A percentile compares a stretch with the other conserved stretches of the same genome.
These are phyloP conservation scores for Fusarium phyllophilum DNA, from an alignment of 2,329 filamentous ascomycete species.

Conservation along the genomic window DNA sequence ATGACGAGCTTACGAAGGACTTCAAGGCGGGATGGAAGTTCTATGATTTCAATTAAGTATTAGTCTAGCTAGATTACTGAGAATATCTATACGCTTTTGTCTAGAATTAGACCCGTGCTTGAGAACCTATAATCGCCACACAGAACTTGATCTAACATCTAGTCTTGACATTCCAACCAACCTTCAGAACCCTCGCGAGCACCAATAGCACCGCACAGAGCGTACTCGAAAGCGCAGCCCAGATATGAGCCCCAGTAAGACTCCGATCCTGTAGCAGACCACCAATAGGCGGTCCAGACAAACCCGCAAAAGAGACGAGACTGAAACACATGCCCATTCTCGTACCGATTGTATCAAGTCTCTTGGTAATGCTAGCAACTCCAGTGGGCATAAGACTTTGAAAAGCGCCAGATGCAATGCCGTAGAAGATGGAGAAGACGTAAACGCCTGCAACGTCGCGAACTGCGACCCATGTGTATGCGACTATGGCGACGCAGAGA, in stretches of 20 bases:
- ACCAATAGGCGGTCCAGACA: constrained; percentile 54
- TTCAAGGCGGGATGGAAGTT: constrained; percentile 32
- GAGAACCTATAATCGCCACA: fast-evolving
- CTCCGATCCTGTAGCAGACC: constrained; percentile 42
- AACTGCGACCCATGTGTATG: constrained; percentile 52
- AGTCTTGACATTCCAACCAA: constrained; percentile 30
- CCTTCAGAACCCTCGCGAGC: constrained; percentile 21
- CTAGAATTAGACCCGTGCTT: fast-evolving
- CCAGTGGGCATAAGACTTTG: constrained; percentile 54
- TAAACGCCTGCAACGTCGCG: constrained; percentile 48
- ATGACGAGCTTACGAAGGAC: constrained; percentile 16
- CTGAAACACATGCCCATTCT: constrained; percentile 55
- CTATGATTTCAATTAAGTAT: constrained; percentile 27
- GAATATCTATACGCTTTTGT: neutral
- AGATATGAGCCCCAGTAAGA: constrained; percentile 46
- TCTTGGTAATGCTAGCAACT: constrained; percentile 52
- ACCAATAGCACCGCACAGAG: constrained; percentile 40
- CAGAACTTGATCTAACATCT: constrained; percentile 22
- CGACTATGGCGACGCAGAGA: constrained; percentile 47
- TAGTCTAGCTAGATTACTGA: neutral
- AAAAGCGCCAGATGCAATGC: constrained; percentile 47
- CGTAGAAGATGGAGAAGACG: constrained; percentile 49
- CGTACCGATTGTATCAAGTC: constrained; percentile 52
- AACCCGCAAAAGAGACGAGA: constrained; percentile 50
- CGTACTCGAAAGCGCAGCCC: constrained; percentile 48